phyloP scores from a whole-genome alignment of 768 basidiomycete genomes.

The Lactarius akahatsu region DNA sequence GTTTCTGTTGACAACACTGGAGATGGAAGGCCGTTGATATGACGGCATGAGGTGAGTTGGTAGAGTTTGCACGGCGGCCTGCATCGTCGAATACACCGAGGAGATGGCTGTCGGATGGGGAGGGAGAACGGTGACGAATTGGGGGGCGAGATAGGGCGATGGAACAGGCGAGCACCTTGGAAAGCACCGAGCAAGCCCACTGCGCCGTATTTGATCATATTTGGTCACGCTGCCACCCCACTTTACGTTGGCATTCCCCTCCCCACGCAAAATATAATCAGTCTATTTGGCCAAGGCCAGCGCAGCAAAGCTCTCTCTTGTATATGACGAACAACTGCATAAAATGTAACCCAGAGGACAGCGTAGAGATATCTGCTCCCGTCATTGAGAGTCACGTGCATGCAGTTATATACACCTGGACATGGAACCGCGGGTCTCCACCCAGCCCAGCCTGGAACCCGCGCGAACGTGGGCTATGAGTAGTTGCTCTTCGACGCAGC shows the following conservation, averaged over 20 bases:
- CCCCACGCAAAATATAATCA: conserved; percentile 7
- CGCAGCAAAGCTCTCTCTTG: not conserved
- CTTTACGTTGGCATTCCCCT: conserved; percentile 28
- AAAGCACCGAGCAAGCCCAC: conserved; percentile 28
- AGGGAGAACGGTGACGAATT: conserved; percentile 31
- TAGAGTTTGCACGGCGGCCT: conserved; percentile 68
- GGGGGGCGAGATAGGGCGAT: conserved; percentile 28
- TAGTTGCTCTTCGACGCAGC: conserved; percentile 8
- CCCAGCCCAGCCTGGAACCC: conserved; percentile 25
- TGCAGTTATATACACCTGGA: not conserved
- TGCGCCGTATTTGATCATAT: conserved; percentile 29
- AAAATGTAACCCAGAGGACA: not conserved
- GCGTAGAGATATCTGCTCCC: conserved; percentile 11
- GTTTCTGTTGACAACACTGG: conserved; percentile 43
- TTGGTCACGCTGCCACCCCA: conserved; percentile 31
- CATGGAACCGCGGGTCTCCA: conserved; percentile 17
- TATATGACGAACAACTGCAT: not conserved
- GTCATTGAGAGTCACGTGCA: conserved; percentile 18
- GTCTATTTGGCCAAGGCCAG: not conserved
- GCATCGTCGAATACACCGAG: conserved; percentile 57
- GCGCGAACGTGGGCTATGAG: conserved; percentile 23
- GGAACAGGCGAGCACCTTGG: conserved; percentile 29
- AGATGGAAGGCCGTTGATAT: conserved; percentile 61
- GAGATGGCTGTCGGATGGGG: conserved; percentile 52
- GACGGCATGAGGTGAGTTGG: conserved; percentile 58